phyloP scores from a whole-genome alignment of 2,329 filamentous ascomycete species.

The Allantophomopsis cytisporea region DNA sequence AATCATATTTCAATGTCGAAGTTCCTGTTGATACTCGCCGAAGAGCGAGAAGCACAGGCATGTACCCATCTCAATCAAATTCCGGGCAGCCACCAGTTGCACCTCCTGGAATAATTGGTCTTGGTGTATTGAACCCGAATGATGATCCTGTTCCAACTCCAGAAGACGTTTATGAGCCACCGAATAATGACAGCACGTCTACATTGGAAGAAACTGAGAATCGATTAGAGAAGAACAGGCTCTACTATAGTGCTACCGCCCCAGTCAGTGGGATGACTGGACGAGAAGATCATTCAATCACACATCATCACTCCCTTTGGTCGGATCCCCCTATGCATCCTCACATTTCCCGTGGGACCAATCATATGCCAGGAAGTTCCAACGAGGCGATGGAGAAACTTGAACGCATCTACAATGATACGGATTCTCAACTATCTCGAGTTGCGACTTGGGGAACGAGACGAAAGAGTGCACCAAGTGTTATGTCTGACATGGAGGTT shows the following conservation, averaged over 20 bases:
- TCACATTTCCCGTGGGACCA: constrained; percentile 15
- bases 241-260: too few species aligned
- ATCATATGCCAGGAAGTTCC: constrained; percentile 29
- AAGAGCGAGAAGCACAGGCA: constrained; percentile 22
- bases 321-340: constrained; percentile 22
- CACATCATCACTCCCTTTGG: constrained; percentile 13
- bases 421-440: constrained; percentile 42
- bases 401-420: constrained; percentile 26
- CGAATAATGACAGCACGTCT: constrained; percentile 15
- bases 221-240: too few species aligned
- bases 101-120: not conserved
- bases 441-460: constrained; percentile 60
- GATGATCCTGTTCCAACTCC: constrained; percentile 2
- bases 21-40: constrained; percentile 10
- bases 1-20: constrained; percentile 8
- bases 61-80: not conserved
- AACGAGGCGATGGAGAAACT: constrained; percentile 31
- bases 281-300: constrained; percentile 12
- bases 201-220: constrained; percentile 9
- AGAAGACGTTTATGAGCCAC: constrained; percentile 9
- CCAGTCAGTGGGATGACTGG: too few species aligned
- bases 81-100: not conserved
- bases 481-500: constrained; percentile 39
- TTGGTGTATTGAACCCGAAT: not conserved
- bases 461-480: constrained; percentile 47